Percentiles rank a stretch among this genome's conserved stretches.
phyloP scores from a whole-genome alignment of 345 rosid species.

The Linum usitatissimum region DNA sequence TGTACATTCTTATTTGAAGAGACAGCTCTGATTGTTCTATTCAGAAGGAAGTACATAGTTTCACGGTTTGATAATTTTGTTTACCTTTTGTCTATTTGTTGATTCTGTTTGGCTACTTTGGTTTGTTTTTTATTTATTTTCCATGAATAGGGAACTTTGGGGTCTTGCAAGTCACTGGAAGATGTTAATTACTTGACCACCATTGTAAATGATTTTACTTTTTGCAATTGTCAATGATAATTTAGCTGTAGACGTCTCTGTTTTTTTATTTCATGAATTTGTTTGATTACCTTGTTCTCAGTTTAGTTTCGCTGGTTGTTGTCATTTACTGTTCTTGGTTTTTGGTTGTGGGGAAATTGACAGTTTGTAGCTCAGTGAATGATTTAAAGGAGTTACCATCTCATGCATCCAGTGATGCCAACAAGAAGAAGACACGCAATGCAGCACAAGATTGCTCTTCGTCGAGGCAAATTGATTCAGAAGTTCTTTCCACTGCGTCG shows the following conservation, averaged over 20 bases:
- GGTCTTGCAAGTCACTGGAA: neutral
- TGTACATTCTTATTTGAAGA: neutral
- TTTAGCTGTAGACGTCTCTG: neutral
- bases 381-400: slow-evolving; percentile 30
- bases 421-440: slow-evolving; percentile 21
- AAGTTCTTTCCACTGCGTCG: slow-evolving; percentile 22
- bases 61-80: neutral
- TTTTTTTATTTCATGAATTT: no score
- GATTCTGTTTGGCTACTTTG: no score
- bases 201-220: neutral
- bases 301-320: no score
- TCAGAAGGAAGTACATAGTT: no score
- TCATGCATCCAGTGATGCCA: slow-evolving; percentile 21
- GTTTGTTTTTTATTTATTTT: no score
- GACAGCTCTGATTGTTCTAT: no score
- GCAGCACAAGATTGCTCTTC: slow-evolving; percentile 15
- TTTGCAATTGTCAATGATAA: neutral
- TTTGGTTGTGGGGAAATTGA: neutral
- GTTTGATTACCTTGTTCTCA: no score
- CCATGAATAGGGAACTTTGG: neutral
- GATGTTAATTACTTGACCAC: neutral
- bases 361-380: slow-evolving; percentile 26
- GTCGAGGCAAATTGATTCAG: slow-evolving; percentile 21
- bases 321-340: neutral
- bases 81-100: neutral